Percentiles rank a stretch among this genome's conserved stretches.
Conservation (phyloP, 495 filamentous ascomycete genomes). For the Aspergillus sparsus region DNA sequence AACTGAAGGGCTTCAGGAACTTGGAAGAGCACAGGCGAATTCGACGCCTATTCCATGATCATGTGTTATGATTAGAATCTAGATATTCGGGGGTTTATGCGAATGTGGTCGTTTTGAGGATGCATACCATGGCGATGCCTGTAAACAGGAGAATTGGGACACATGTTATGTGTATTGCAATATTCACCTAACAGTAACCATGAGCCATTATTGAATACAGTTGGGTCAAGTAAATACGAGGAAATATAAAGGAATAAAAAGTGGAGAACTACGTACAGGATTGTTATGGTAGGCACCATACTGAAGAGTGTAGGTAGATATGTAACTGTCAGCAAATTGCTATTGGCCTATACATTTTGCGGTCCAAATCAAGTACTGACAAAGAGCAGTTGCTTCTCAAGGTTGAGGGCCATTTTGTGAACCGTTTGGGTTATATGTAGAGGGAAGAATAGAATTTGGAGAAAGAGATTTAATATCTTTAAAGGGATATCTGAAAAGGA, state of each 20-base stretch:
- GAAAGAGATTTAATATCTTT: not conserved
- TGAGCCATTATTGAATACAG: not conserved
- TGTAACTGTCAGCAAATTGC: constrained; percentile 25
- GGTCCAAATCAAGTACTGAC: constrained; percentile 50
- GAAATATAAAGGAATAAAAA: not conserved
- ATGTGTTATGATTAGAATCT: constrained; percentile 8
- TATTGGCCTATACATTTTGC: not conserved
- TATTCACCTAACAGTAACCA: constrained; percentile 61
- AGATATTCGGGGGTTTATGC: constrained; percentile 14
- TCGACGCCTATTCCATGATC: constrained; percentile 60
- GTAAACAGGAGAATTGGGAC: constrained; percentile 84
- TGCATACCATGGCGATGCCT: constrained; percentile 72
- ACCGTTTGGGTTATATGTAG: not conserved
- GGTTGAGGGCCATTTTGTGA: constrained; percentile 66
- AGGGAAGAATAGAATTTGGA: not conserved
- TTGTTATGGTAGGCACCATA: constrained; percentile 96
- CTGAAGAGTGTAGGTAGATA: constrained; percentile 43
- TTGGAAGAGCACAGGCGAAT: constrained; percentile 69
- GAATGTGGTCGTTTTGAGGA: not conserved
- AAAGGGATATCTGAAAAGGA: not conserved
- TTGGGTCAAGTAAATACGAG: not conserved
- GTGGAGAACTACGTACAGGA: constrained; percentile 49
- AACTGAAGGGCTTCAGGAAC: constrained; percentile 69
- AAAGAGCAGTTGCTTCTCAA: constrained; percentile 78
- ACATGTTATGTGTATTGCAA: constrained; percentile 86